These are phyloP conservation scores for Podila epicladia DNA, from an alignment of 192 early-diverging fungal genomes.

Conservation along the genomic window DNA sequence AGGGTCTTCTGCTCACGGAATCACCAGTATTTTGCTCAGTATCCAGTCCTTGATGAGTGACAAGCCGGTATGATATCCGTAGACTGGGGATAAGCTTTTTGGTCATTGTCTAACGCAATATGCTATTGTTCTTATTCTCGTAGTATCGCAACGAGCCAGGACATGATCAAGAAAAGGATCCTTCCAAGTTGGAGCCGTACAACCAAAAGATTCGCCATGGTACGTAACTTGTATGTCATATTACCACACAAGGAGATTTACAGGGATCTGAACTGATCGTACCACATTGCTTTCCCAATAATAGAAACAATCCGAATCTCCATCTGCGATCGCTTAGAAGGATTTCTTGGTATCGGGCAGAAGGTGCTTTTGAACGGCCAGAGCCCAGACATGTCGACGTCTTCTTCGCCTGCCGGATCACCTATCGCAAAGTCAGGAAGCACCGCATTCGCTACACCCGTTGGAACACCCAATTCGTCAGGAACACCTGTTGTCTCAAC, in stretches of 20 bases:
- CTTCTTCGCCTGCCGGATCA: constrained; percentile 28
- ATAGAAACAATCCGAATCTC: constrained; percentile 69
- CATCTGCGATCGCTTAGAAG: constrained; percentile 66
- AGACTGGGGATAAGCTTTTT: constrained; percentile 8
- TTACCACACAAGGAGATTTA: background rate
- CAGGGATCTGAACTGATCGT: too few species aligned
- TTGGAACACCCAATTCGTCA: constrained; percentile 35
- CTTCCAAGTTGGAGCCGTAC: constrained; percentile 59
- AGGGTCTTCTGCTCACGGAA: constrained; percentile 68
- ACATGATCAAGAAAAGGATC: constrained; percentile 58
- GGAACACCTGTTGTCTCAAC: constrained; percentile 20
- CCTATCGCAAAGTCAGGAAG: constrained; percentile 9
- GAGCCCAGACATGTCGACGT: constrained; percentile 10
- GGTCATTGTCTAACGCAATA: background rate
- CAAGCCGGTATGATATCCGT: constrained; percentile 41
- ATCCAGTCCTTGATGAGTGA: constrained; percentile 73
- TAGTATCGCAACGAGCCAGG: constrained; percentile 73
- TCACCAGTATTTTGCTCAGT: constrained; percentile 64
- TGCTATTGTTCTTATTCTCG: background rate
- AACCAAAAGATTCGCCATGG: constrained; percentile 72
- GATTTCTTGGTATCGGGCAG: constrained; percentile 51
- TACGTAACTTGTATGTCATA: constrained; percentile 6
- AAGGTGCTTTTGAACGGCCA: constrained; percentile 8
- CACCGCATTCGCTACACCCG: constrained; percentile 22
- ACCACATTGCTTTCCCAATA: background rate